Percentiles rank a stretch among this genome's conserved stretches.
These are phyloP conservation scores for Alternaria solani DNA, from an alignment of 2,329 filamentous ascomycete species.

Conservation along the genomic window DNA sequence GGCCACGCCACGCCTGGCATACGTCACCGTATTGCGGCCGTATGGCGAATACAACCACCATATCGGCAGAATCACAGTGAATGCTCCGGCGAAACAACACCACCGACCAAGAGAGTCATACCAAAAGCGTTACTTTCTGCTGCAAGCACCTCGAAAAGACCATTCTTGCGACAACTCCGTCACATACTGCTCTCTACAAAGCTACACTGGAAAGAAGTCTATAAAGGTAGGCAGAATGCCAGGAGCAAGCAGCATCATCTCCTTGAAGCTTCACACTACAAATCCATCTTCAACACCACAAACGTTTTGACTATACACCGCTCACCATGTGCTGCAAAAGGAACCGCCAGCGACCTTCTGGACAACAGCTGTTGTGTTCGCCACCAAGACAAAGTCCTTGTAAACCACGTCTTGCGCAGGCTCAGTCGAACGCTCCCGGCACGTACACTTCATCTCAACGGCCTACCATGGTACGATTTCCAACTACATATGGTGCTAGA, in stretches of 20 bases:
- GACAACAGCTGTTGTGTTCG: neutral
- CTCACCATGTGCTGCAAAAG: slow-evolving; percentile 9
- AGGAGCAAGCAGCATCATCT: neutral
- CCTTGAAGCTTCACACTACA: neutral
- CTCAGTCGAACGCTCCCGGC: neutral
- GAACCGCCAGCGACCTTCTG: neutral
- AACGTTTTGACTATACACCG: neutral
- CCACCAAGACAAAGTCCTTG: slow-evolving; percentile 11
- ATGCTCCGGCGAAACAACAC: neutral
- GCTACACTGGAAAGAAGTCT: neutral
- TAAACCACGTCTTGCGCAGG: neutral
- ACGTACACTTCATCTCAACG: neutral
- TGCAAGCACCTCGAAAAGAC: neutral
- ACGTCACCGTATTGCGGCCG: slow-evolving; percentile 12
- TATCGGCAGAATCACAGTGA: neutral
- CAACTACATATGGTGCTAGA: neutral
- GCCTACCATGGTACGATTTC: neutral
- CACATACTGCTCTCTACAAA: neutral
- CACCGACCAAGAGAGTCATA: neutral
- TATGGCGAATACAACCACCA: neutral
- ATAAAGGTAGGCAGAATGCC: neutral
- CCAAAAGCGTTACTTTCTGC: neutral
- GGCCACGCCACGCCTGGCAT: slow-evolving; percentile 6
- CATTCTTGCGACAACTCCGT: neutral
- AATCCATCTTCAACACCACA: neutral